phyloP scores from a whole-genome alignment of 139 green algal genomes.

The Micromonas commoda region DNA sequence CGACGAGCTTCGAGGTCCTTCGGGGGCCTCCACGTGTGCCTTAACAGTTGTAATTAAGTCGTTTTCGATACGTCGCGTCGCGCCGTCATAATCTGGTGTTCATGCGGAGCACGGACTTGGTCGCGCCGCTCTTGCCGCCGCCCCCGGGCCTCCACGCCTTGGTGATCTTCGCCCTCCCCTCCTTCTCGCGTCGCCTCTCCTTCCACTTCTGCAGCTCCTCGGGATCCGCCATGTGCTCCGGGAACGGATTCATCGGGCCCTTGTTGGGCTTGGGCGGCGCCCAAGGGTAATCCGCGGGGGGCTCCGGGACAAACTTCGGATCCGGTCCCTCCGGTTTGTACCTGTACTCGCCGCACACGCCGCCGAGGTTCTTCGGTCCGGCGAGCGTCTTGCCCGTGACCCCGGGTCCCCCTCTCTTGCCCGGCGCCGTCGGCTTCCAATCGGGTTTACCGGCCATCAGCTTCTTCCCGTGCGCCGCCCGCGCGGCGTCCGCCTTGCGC shows the following conservation, averaged over 20 bases:
- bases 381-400: no score
- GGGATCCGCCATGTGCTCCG: not conserved
- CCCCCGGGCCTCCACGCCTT: not conserved
- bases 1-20: no score
- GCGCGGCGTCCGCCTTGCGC: not conserved
- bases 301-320: not conserved
- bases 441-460: slow-evolving; percentile 11
- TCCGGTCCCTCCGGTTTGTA: not conserved
- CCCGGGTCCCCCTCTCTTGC: no score
- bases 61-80: no score
- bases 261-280: not conserved
- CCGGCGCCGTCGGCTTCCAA: no score
- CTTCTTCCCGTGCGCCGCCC: not conserved
- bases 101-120: not conserved
- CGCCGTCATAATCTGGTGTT: not conserved
- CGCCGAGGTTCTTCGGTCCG: no score
- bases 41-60: no score
- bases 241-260: not conserved
- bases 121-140: not conserved
- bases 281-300: no score
- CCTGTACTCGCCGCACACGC: not conserved
- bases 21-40: no score
- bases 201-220: not conserved
- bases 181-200: not conserved
- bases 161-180: not conserved